Base-by-base conservation (phyloP, 2,329 filamentous ascomycete genomes). In the Pleomassaria siparia region DNA sequence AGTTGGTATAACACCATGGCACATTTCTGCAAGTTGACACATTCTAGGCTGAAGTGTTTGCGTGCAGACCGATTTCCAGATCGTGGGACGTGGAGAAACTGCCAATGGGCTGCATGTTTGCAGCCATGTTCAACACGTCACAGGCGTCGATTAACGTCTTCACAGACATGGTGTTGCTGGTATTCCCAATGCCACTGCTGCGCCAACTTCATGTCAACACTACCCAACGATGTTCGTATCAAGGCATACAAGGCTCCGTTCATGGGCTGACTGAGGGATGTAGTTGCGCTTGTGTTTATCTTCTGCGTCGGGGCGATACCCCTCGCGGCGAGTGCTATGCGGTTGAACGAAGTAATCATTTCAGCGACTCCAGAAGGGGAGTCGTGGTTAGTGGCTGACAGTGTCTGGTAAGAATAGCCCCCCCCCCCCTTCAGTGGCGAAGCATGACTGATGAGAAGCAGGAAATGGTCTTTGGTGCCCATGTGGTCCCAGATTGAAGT, bases 401-500 rank as follows among this genome's bases (percentile, higher is more conserved):
- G 51, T 8, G 64, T 58, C 25, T 66, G 62, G 60, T 47, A 37
- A 18, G 46, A 36, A 10, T 9, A 15, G 22, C 28, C 8, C 29
- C 12, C 5, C 13, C 8, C 13, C 12, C 12, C 29, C 12, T n/a
- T n/a, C n/a, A n/a, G n/a, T n/a, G n/a, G 29, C 8, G 13, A 30
- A n/a, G 6, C 29, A 11, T n/a, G 25, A 26, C 25, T 30, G 4
- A 25, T 12, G 53, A 46, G 51, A 53, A 30, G 29, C 29, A 30
- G 29, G 29, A 20, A 16, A 62, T 60, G 56, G 53, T 56, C 11
- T 64, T 60, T 60, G 52, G 32, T 64, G 4, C 59, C 62, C 7
- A 56, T 64, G 1, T 66, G 63, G 63, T 64, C 61, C 2, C 60
- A 66, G 30, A 61, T 66, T 32, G 63, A 66, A 51, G 62, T 66